Evolutionary conservation across 2,329 filamentous ascomycete genomes (phyloP).

Genomic region (Cryoendolithus antarcticus): DNA sequence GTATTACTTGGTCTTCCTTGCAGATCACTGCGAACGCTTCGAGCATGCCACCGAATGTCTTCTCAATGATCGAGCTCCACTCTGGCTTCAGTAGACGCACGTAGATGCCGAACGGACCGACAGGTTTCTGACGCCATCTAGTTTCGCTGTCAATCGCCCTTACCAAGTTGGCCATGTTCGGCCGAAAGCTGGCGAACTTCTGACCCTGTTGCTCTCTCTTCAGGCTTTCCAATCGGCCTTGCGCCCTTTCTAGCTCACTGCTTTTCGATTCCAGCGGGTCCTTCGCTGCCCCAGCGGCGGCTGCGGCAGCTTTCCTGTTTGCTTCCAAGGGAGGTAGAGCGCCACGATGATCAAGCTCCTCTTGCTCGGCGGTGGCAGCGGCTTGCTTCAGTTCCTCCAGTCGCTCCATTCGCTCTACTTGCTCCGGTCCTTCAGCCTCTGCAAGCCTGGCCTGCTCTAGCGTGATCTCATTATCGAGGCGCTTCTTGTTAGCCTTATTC

Average conservation of each 20-base stretch:
- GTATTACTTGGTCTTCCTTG: conserved; percentile 59
- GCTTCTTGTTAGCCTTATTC: conserved; percentile 33
- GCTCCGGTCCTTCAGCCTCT: conserved; percentile 54
- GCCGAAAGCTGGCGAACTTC: conserved; percentile 52
- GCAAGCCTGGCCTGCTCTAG: conserved; percentile 49
- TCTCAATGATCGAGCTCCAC: conserved; percentile 77
- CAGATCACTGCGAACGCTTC: conserved; percentile 71
- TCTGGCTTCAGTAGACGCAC: conserved; percentile 64
- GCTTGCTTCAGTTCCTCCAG: conserved; percentile 36
- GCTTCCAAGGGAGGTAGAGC: conserved; percentile 24
- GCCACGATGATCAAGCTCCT: conserved; percentile 30
- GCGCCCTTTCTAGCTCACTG: conserved; percentile 27
- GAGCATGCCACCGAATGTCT: conserved; percentile 54
- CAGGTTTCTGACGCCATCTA: conserved; percentile 57
- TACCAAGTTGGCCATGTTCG: conserved; percentile 51
- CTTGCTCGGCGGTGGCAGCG: conserved; percentile 32
- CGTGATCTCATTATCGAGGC: conserved; percentile 33
- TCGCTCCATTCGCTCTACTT: conserved; percentile 48
- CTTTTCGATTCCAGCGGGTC: conserved; percentile 14
- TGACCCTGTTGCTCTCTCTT: conserved; percentile 38
- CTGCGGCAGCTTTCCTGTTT: conserved; percentile 24
- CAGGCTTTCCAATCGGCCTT: conserved; percentile 38
- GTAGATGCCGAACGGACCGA: conserved; percentile 73
- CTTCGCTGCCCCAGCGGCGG: conserved; percentile 18
- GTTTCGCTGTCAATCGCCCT: conserved; percentile 55